A percentile compares a stretch with the other conserved stretches of the same genome.
phyloP scores from a whole-genome alignment of 441 rosid genomes.

The Pelargonium australe region DNA sequence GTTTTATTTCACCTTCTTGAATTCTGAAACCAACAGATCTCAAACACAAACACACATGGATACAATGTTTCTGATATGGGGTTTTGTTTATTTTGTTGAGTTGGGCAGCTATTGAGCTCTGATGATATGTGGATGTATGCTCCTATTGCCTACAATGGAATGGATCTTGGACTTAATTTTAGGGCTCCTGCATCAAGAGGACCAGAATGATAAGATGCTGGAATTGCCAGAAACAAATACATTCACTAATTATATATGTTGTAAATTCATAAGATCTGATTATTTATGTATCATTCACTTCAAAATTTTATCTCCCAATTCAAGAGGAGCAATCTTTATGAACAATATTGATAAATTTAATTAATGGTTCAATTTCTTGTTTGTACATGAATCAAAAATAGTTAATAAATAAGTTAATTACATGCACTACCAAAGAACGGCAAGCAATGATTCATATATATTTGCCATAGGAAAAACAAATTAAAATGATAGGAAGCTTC shows the following conservation, averaged over 20 bases:
- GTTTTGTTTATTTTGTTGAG: background rate
- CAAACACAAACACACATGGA: background rate
- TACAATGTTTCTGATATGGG: background rate
- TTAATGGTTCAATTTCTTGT: too few species aligned
- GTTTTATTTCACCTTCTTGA: background rate
- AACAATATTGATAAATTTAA: too few species aligned
- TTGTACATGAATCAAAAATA: too few species aligned
- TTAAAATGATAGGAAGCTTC: too few species aligned
- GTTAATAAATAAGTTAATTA: too few species aligned
- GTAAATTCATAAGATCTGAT: background rate
- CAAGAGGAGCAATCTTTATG: background rate
- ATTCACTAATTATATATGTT: background rate
- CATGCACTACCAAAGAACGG: too few species aligned
- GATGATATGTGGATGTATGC: slow-evolving; percentile 74
- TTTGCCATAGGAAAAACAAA: too few species aligned
- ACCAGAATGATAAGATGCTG: slow-evolving; percentile 8
- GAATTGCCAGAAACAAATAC: background rate
- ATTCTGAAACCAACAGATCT: background rate
- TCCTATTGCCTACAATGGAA: slow-evolving; percentile 73
- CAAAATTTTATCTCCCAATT: too few species aligned
- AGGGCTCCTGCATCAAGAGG: slow-evolving; percentile 14
- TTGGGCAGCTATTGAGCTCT: slow-evolving; percentile 57
- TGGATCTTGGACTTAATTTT: slow-evolving; percentile 60
- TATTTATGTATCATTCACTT: background rate
- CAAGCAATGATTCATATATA: too few species aligned